Percentiles rank a stretch among this genome's conserved stretches.
Conservation (phyloP, 2,329 filamentous ascomycete genomes). For the Orbilia oligospora region DNA sequence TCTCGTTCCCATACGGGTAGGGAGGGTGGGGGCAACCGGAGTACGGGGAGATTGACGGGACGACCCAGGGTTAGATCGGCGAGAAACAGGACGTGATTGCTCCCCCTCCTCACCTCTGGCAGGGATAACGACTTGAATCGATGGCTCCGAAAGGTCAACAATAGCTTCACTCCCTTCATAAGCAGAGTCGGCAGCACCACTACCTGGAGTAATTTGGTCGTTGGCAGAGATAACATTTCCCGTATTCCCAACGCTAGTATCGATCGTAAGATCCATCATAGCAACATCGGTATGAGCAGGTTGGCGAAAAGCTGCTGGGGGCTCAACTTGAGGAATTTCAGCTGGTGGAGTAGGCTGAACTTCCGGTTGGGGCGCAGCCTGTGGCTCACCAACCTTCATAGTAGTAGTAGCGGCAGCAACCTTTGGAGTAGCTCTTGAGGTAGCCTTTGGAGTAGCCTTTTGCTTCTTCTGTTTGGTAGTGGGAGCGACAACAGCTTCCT, state of each 20-base stretch:
- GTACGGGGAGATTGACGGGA: slow-evolving; percentile 47
- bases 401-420: not conserved
- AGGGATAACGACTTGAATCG: slow-evolving; percentile 27
- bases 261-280: slow-evolving; percentile 42
- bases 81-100: slow-evolving; percentile 45
- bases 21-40: slow-evolving; percentile 21
- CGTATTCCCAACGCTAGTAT: slow-evolving; percentile 14
- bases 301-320: not conserved
- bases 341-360: slow-evolving; percentile 1
- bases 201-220: slow-evolving; percentile 6
- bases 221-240: not conserved
- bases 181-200: slow-evolving; percentile 11
- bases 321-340: not conserved
- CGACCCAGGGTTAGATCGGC: slow-evolving; percentile 39
- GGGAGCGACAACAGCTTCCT: slow-evolving; percentile 17
- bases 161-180: slow-evolving; percentile 33
- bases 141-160: slow-evolving; percentile 22
- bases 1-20: slow-evolving; percentile 48
- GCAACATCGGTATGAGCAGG: slow-evolving; percentile 25
- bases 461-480: slow-evolving; percentile 31
- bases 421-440: not conserved
- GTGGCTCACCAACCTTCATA: not conserved
- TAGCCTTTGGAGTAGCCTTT: not conserved
- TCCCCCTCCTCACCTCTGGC: slow-evolving; percentile 36
- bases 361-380: slow-evolving; percentile 11